Evolutionary conservation across 352 stramenopile species (phyloP), one percentile per base, ranked within the genome.

Genomic region (Peronospora belbahrii): DNA sequence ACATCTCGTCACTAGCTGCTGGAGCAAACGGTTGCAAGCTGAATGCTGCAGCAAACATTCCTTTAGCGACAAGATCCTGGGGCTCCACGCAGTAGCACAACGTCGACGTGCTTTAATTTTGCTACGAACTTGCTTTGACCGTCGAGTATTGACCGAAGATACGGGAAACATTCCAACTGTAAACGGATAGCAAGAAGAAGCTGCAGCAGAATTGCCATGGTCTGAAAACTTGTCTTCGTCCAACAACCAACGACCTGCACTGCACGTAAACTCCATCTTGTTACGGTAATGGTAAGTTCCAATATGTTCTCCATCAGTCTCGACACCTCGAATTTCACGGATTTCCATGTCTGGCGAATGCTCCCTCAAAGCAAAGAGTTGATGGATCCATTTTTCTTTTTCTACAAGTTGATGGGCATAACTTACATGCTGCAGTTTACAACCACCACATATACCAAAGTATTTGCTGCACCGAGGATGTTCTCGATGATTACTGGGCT

Each of bases 211-310:
- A 17, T 10, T 35, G n/a, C n/a, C 31, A 20, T 54, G 31, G 3
- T 52, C 24, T 20, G 23, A 5, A 7, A n/a, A 18, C 24, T 68
- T 68, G 51, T 88, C 74, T 11, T 47, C 59, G 3, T 70, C 49
- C 18, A 86, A 48, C 17, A 85, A 48, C 78, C 78, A 88, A 0
- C 75, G 73, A n/a, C 71, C 71, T 2, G 75, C 78, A 46, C 71
- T 88, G 44, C 75, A 87, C 6, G 78, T 88, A 46, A 90, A 90
- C 52, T 90, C 78, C 64, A 85, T 88, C 50, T 90, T 90, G 64
- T 88, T 90, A 44, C 78, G 73, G 52, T 90, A 90, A 27, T 69
- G 45, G 35, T 74, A 79, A 7, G 67, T 34, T 2, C 28, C 46
- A 15, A 6, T 5, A 0, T 27, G 19, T 0, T 40, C 15, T 3